Evolutionary conservation across 805 yeast species (phyloP).

Genomic region (Komagataella mondaviorum): DNA sequence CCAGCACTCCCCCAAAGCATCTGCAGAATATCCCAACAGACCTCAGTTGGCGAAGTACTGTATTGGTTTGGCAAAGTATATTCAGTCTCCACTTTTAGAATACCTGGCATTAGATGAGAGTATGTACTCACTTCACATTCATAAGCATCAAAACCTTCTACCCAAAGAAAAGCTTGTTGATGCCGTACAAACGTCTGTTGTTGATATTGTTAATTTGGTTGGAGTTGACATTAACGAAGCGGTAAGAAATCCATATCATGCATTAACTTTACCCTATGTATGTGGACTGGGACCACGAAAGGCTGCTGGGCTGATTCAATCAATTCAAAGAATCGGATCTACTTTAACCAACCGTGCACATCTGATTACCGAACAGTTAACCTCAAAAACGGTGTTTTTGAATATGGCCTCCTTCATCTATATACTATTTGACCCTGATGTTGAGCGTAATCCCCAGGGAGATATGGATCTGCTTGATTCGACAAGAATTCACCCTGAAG

Average conservation of each 20-base stretch:
- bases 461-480: constrained; percentile 79
- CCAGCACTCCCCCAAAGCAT: constrained; percentile 68
- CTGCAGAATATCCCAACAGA: constrained; percentile 70
- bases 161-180: constrained; percentile 47
- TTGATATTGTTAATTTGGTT: constrained; percentile 79
- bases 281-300: constrained; percentile 95
- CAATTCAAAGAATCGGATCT: constrained; percentile 60
- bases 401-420: constrained; percentile 86
- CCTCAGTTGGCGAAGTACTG: constrained; percentile 73
- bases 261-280: constrained; percentile 61
- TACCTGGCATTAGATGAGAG: constrained; percentile 74
- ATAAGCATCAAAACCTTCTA: constrained; percentile 58
- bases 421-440: constrained; percentile 46
- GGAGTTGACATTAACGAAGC: constrained; percentile 94
- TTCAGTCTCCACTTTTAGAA: constrained; percentile 88
- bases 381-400: constrained; percentile 72
- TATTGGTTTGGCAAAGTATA: constrained; percentile 80
- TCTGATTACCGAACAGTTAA: constrained; percentile 65
- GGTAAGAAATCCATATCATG: constrained; percentile 57
- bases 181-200: constrained; percentile 70
- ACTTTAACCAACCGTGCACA: constrained; percentile 59
- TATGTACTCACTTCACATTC: constrained; percentile 49
- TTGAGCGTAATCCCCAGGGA: constrained; percentile 42
- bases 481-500: constrained; percentile 96
- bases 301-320: constrained; percentile 75